Base-by-base conservation (phyloP, 2,329 filamentous ascomycete species). In the Hypoxylon sp. region DNA sequence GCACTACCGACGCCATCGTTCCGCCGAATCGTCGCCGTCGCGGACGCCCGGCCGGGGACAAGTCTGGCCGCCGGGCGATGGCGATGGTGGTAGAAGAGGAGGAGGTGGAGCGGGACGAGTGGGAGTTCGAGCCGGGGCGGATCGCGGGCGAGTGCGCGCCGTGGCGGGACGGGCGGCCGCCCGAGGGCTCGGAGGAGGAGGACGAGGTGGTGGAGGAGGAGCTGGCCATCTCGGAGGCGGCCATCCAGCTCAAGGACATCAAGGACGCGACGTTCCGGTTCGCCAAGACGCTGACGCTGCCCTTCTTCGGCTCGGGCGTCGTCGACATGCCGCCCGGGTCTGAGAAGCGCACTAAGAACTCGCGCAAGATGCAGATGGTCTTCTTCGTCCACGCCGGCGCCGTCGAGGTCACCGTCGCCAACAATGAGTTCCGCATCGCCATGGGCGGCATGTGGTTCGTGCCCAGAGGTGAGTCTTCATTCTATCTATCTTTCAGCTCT, bases 381-480 rank as follows among this genome's bases (percentile, higher is more conserved):
- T 98, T 98, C 74, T 97, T 96, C 68, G 89, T 99, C 24, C 88
- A 92, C 67, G 83, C 85, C 40, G 95, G 95, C 18, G 87, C 89
- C 63, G 92, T 97, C 17, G 81, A 87, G 64, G 93, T 97, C 17
- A 89, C 86, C 23, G 84, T 96, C 43, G 86, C 89, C 64, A 85
- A 90, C 63, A 89, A 84, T 20, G 79, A 82, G 60, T 98, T 99
- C 72, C 87, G 89, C 54, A 92, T 97, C 63, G 87, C 88, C 31
- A 92, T 90, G 67, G 93, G 94, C 35, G 94, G 94, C 49, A 89
- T 93, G 74, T 98, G 91, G 83, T 93, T 97, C 74, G 93, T 99
- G 60, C 95, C 95, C 20, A 86, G 94, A 86, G 94, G 94, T 97
- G 77, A 81, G 89, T 78, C 48, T 21, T 38, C 41, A 41, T 18